These are phyloP conservation scores for Pseudozyma sp. DNA, from an alignment of 1,284 basidiomycete species.

Conservation along the genomic window DNA sequence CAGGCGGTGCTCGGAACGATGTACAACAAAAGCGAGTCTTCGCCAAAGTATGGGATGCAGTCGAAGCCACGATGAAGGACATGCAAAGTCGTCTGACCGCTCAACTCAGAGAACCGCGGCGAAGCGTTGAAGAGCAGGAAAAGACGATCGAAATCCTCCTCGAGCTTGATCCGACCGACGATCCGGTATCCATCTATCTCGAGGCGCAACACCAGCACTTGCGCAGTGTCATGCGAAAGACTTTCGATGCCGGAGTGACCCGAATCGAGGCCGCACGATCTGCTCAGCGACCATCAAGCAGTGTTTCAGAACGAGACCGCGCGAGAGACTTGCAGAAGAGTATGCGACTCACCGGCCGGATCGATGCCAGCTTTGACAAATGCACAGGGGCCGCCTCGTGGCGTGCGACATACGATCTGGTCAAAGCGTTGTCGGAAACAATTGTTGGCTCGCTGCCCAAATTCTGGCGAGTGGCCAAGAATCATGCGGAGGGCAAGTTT, in stretches of 20 bases:
- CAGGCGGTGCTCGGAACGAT: constrained; percentile 36
- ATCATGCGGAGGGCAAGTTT: constrained; percentile 78
- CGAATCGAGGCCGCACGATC: constrained; percentile 30
- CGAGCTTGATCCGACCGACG: constrained; percentile 63
- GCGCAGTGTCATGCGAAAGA: constrained; percentile 79
- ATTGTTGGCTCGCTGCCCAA: constrained; percentile 78
- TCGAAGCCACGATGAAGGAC: constrained; percentile 93
- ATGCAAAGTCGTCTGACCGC: constrained; percentile 83
- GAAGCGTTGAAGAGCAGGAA: constrained; percentile 92
- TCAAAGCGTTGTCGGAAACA: constrained; percentile 72
- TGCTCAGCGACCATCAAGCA: constrained; percentile 42
- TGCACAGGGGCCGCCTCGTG: constrained; percentile 72
- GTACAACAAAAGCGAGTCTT: constrained; percentile 83
- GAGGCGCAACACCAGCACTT: constrained; percentile 92
- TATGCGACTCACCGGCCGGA: constrained; percentile 55
- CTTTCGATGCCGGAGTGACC: constrained; percentile 72
- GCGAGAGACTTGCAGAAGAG: constrained; percentile 67
- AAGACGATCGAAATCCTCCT: constrained; percentile 85
- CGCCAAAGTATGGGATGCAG: constrained; percentile 94
- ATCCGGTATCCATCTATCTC: constrained; percentile 90
- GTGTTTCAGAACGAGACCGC: constrained; percentile 76
- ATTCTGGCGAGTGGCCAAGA: constrained; percentile 92
- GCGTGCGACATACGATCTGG: constrained; percentile 79
- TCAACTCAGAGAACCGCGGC: constrained; percentile 81
- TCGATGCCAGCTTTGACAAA: constrained; percentile 46